phyloP scores from a whole-genome alignment of 164 flowering plant species.

The Annona squamosa region DNA sequence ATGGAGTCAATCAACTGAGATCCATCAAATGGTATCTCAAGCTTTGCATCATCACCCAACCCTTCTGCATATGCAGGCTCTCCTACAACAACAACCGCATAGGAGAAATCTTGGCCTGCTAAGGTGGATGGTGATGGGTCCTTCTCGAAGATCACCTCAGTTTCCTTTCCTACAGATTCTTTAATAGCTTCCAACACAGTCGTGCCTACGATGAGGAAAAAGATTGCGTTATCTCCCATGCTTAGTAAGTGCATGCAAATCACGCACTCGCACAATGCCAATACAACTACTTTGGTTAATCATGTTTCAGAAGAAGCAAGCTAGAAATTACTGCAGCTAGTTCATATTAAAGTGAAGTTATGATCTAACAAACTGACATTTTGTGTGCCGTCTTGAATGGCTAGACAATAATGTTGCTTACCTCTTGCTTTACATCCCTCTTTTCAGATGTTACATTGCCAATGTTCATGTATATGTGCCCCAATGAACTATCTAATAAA shows the following conservation, averaged over 20 bases:
- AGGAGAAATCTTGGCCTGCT: conserved; percentile 38
- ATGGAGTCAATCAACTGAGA: conserved; percentile 36
- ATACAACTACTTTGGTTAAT: neutral
- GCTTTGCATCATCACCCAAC: conserved; percentile 54
- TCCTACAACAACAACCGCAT: conserved; percentile 75
- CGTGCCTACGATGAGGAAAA: conserved; percentile 37
- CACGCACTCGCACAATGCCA: neutral
- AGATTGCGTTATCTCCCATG: no score
- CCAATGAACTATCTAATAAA: no score
- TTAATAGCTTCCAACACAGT: conserved; percentile 68
- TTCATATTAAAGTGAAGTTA: no score
- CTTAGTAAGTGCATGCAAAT: no score
- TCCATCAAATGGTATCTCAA: conserved; percentile 57
- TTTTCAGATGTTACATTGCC: no score
- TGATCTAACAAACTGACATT: no score
- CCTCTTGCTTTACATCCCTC: no score
- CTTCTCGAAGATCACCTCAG: conserved; percentile 51
- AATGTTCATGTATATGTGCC: no score
- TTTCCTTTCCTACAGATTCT: conserved; percentile 40
- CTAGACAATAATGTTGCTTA: no score
- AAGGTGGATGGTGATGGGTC: conserved; percentile 49
- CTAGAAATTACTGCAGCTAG: no score
- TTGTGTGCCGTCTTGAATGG: no score
- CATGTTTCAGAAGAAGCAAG: no score
- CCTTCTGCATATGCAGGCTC: conserved; percentile 72